phyloP scores from a whole-genome alignment of 2,329 filamentous ascomycete genomes.

The Tolypocladium pustulatum region DNA sequence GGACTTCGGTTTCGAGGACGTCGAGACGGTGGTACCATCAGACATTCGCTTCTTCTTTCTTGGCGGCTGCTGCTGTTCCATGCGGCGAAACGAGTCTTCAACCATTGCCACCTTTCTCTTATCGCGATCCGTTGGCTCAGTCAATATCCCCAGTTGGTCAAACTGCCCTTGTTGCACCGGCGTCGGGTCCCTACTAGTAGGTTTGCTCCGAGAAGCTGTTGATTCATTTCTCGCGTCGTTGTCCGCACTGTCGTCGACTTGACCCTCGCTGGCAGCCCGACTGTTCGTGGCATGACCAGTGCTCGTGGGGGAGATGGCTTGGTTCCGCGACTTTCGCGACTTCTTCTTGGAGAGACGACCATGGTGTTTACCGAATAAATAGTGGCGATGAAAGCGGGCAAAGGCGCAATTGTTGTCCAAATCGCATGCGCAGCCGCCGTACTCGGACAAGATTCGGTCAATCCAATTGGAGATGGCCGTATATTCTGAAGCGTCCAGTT shows the following conservation, averaged over 20 bases:
- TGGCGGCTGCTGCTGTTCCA: slow-evolving; percentile 46
- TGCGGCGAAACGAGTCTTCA: slow-evolving; percentile 51
- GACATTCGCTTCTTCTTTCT: slow-evolving; percentile 54
- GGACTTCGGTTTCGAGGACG: slow-evolving; percentile 27
- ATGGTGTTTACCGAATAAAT: slow-evolving; percentile 35
- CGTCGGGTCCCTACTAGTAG: slow-evolving; percentile 55
- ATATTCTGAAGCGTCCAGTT: slow-evolving; percentile 50
- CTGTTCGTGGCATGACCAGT: slow-evolving; percentile 53
- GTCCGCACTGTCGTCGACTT: slow-evolving; percentile 42
- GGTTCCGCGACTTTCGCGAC: slow-evolving; percentile 41
- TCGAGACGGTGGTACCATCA: slow-evolving; percentile 32
- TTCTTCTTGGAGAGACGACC: slow-evolving; percentile 36
- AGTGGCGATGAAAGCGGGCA: slow-evolving; percentile 50
- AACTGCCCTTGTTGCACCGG: slow-evolving; percentile 50
- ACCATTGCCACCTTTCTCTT: slow-evolving; percentile 58
- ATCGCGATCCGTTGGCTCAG: slow-evolving; percentile 54
- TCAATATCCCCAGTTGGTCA: slow-evolving; percentile 49
- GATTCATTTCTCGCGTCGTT: slow-evolving; percentile 37
- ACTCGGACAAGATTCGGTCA: slow-evolving; percentile 60
- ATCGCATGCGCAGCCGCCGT: slow-evolving; percentile 70
- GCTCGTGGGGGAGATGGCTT: slow-evolving; percentile 50
- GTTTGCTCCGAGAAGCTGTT: slow-evolving; percentile 49
- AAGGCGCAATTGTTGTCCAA: slow-evolving; percentile 53
- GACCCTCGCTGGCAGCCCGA: slow-evolving; percentile 52
- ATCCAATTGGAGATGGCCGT: slow-evolving; percentile 53